Evolutionary conservation across 805 yeast species (phyloP), one percentile per base, ranked within the genome.

Genomic region (Yarrowia sp.): DNA sequence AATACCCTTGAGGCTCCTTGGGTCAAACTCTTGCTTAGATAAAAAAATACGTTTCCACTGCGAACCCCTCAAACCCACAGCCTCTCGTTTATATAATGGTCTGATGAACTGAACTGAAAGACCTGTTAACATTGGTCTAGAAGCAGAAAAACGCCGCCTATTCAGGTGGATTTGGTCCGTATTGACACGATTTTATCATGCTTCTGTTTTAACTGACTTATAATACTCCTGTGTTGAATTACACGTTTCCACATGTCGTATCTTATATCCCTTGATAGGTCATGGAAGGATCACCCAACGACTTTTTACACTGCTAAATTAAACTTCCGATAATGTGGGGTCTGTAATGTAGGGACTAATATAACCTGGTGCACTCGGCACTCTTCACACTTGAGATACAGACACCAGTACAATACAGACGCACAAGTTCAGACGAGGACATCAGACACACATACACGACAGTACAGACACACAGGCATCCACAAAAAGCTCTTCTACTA

Each of bases 241-340:
- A 26, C 30, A 26, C 4, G 8, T 26, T 4, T 26, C 30, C 8
- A 5, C 30, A 26, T n/a, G n/a, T n/a, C n/a, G n/a, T n/a, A n/a
- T n/a, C n/a, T n/a, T n/a, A n/a, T n/a, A n/a, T n/a, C n/a, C n/a
- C n/a, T 30, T 5, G 33, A 32, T 32, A 32, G 12, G 12, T 14
- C 12, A 11, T 7, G 8, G 12, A 32, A 5, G 11, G 33, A 32
- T 32, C 33, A 32, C 33, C n/a, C 12, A 11, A 4, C 2, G 35
- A 12, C 38, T 33, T 16, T 33, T 33, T 33, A 3, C 8, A 17
- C 19, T 4, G 7, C 11, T 21, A 4, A 51, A 51, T 21, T 51
- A 52, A 52, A 16, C 17, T 52, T 52, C 26, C 61, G 61, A 52
- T 52, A 52, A 52, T 52, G 61, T 52, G 61, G 61, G 61, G 61